These are phyloP conservation scores for Picea abies DNA, from an alignment of 83 land plant species.

Conservation along the genomic window DNA sequence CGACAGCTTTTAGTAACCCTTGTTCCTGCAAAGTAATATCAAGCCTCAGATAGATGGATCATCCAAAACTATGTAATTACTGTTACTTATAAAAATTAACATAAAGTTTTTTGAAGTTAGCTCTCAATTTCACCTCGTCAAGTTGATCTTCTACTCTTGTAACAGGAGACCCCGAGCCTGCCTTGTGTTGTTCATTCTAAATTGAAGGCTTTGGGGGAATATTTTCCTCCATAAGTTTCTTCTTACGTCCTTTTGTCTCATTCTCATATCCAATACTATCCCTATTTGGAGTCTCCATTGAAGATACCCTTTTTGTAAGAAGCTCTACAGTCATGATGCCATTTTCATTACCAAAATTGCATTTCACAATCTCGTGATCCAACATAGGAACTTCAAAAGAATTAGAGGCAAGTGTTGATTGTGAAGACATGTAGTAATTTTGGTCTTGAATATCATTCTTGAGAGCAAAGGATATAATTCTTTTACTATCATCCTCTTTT, in stretches of 20 bases:
- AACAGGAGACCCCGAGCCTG: constrained; percentile 11
- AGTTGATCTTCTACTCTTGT: constrained; percentile 69
- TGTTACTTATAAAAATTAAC: neutral
- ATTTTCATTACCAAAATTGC: neutral
- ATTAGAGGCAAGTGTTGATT: neutral
- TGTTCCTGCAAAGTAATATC: constrained; percentile 62
- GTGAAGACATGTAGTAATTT: neutral
- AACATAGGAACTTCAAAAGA: too few species aligned
- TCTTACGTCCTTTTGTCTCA: constrained; percentile 6
- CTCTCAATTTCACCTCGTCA: constrained; percentile 61
- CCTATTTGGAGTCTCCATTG: constrained; percentile 13
- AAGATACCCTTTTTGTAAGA: neutral
- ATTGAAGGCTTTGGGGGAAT: neutral
- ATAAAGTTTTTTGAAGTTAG: neutral
- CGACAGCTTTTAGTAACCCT: constrained; percentile 65
- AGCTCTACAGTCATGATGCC: constrained; percentile 12
- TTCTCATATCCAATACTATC: constrained; percentile 6
- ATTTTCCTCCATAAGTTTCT: constrained; percentile 7
- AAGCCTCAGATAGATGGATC: neutral
- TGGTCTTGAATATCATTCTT: neutral
- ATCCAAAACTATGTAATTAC: neutral
- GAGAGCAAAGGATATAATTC: neutral
- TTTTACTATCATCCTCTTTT: neutral
- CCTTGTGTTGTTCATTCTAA: constrained; percentile 20
- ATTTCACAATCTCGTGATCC: too few species aligned